Base-by-base conservation (phyloP, 805 yeast genomes). In the Pichia occidentalis region DNA sequence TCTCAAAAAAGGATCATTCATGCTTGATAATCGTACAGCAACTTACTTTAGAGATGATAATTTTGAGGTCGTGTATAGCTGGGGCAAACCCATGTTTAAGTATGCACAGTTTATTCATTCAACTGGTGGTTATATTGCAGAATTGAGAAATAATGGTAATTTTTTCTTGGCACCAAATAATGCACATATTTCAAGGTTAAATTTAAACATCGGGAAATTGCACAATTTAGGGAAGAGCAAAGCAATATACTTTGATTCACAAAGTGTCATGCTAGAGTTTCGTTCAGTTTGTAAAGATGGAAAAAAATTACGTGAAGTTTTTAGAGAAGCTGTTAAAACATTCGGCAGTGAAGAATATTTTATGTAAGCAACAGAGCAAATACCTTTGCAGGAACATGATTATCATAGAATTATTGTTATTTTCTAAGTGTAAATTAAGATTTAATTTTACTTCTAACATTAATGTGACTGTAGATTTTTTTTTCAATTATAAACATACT, bases 111-210 rank as follows among this genome's bases (percentile, higher is more conserved):
- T 83, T 54, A 80, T 92, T 35, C 98, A 92, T 57, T 71, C 68
- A 42, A 77, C 95, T 0, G 99, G 99, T 2, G 79, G 85, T 1
- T 85, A 88, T 51, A 76, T 92, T 38, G 95, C 92, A 2, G 97
- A 90, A 58, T 67, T 90, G 23, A 67, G 88, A 47, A 85, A 77
- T 27, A 78, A 76, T 47, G 92, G 95, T 17, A 80, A 76, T 37
- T 70, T 86, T 45, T 79, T 83, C 49, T 61, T 88, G 52, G 94
- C 95, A 1, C 95, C 96, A 2, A 88, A 88, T 53, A 84, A 87
- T 52, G 72, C 85, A 20, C 90, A 85, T 53, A 72, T 87, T 27
- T 75, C 90, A 1, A 68, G 95, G 40, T 73, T 79, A 12, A 79
- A 80, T 48, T 70, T 79, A 24, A 58, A 53, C 27, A 55, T 60